Conservation (phyloP, 345 rosid species). For the Eutrema yunnanense region DNA sequence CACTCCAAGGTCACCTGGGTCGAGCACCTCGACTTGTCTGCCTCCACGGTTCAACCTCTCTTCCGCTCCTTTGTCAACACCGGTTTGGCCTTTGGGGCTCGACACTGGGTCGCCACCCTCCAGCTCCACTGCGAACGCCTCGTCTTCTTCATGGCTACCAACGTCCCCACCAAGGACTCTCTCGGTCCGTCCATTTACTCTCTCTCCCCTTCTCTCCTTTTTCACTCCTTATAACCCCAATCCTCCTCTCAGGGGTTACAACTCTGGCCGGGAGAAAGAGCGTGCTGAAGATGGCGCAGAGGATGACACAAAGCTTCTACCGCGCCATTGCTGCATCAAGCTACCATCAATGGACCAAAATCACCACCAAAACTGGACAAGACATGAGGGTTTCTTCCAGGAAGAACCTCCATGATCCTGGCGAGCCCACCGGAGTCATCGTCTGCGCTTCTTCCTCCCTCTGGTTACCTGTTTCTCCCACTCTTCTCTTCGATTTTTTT, state of each 20-base stretch:
- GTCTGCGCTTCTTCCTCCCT: conserved; percentile 85
- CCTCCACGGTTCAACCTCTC: conserved; percentile 57
- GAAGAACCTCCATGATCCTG: conserved; percentile 89
- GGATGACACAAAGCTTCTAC: conserved; percentile 84
- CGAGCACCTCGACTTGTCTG: conserved; percentile 76
- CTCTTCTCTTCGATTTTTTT: conserved; percentile 71
- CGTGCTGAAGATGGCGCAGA: conserved; percentile 78
- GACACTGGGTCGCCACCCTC: conserved; percentile 82
- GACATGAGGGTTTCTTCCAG: conserved; percentile 85
- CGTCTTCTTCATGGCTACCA: conserved; percentile 98
- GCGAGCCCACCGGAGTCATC: conserved; percentile 87
- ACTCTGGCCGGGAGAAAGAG: conserved; percentile 96
- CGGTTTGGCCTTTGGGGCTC: conserved; percentile 92
- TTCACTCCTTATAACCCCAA: background rate
- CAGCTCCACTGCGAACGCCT: conserved; percentile 89
- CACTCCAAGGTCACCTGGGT: conserved; percentile 98
- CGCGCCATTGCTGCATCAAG: conserved; percentile 94
- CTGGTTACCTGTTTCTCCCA: conserved; percentile 76
- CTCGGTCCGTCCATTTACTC: conserved; percentile 41
- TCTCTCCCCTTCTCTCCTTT: background rate
- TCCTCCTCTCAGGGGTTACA: conserved; percentile 55
- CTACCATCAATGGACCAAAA: conserved; percentile 82
- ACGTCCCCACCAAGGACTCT: conserved; percentile 97
- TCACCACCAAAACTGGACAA: conserved; percentile 81
- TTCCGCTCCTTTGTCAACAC: conserved; percentile 71